Conservation (phyloP, 495 filamentous ascomycete species). For the Astrocystis sublimbata region DNA sequence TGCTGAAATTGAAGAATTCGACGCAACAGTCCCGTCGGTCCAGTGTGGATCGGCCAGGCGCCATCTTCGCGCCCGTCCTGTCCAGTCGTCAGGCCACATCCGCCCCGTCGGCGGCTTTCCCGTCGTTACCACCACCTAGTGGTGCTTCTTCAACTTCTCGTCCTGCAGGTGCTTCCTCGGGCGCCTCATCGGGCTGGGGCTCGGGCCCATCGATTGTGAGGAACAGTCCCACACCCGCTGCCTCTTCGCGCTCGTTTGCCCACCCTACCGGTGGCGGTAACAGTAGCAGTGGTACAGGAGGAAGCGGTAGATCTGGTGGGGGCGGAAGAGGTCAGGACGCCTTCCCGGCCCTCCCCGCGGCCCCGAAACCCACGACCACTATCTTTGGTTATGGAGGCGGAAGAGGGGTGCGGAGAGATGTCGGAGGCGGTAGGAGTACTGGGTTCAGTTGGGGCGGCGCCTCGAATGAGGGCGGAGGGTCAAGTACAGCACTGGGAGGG, state of each 20-base stretch:
- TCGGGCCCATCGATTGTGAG: conserved; percentile 27
- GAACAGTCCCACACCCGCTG: conserved; percentile 23
- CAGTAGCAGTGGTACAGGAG: too few relatives aligned
- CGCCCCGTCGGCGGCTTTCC: conserved; percentile 48
- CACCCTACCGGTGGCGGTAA: conserved; percentile 4
- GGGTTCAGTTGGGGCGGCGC: conserved; percentile 39
- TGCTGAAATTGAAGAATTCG: conserved; percentile 52
- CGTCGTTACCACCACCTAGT: conserved; percentile 59
- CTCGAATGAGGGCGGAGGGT: conserved; percentile 1
- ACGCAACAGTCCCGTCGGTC: conserved; percentile 39
- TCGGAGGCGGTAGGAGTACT: conserved; percentile 42
- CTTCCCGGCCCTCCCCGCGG: conserved; percentile 81
- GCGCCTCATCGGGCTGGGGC: conserved; percentile 25
- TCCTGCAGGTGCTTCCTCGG: conserved; percentile 25
- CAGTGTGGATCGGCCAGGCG: conserved; percentile 24
- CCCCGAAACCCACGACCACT: conserved; percentile 73
- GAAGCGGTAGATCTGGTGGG: too few relatives aligned
- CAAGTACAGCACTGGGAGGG: too few relatives aligned
- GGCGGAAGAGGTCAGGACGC: too few relatives aligned
- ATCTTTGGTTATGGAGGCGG: conserved; percentile 77
- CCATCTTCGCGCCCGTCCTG: conserved; percentile 19
- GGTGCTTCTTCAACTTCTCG: conserved; percentile 26
- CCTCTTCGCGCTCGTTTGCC: neutral
- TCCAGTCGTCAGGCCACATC: conserved; percentile 45
- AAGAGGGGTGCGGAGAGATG: conserved; percentile 65